Conservation (phyloP, 2,329 filamentous ascomycete species). For the Botrytis galanthina region DNA sequence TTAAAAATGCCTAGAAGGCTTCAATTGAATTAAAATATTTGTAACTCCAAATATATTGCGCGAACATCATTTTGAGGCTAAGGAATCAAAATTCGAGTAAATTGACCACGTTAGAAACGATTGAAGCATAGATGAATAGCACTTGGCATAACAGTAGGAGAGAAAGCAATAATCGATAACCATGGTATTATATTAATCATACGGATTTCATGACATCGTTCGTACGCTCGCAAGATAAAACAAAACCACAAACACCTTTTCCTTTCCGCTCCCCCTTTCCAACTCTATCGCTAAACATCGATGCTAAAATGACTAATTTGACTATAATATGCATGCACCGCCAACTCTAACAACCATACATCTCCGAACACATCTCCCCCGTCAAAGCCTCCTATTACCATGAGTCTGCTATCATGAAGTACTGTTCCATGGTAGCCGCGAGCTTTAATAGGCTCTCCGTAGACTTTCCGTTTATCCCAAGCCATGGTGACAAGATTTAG, state of each 20-base stretch:
- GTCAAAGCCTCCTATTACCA: slow-evolving; percentile 67
- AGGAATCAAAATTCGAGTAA: neutral
- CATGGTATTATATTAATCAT: slow-evolving; percentile 18
- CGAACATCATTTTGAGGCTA: neutral
- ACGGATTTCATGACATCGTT: slow-evolving; percentile 18
- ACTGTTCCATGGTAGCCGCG: slow-evolving; percentile 67
- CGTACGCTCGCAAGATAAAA: slow-evolving; percentile 1
- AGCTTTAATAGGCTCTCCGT: slow-evolving; percentile 60
- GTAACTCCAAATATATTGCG: neutral
- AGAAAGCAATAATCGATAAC: slow-evolving; percentile 9
- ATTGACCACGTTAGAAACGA: neutral
- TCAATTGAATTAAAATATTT: neutral
- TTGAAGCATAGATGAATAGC: neutral
- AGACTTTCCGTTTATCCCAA: slow-evolving; percentile 67
- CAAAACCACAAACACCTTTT: slow-evolving; percentile 17
- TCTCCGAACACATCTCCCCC: slow-evolving; percentile 66
- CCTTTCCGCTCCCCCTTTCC: slow-evolving; percentile 6
- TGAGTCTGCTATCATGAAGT: slow-evolving; percentile 61
- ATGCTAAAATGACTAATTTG: slow-evolving; percentile 73
- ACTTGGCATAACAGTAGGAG: neutral
- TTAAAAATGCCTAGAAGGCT: neutral
- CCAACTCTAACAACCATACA: slow-evolving; percentile 65
- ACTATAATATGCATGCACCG: slow-evolving; percentile 69
- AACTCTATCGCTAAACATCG: slow-evolving; percentile 49
- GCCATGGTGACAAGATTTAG: slow-evolving; percentile 71